phyloP scores from a whole-genome alignment of 306 rosid species.

The Quercus agrifolia region DNA sequence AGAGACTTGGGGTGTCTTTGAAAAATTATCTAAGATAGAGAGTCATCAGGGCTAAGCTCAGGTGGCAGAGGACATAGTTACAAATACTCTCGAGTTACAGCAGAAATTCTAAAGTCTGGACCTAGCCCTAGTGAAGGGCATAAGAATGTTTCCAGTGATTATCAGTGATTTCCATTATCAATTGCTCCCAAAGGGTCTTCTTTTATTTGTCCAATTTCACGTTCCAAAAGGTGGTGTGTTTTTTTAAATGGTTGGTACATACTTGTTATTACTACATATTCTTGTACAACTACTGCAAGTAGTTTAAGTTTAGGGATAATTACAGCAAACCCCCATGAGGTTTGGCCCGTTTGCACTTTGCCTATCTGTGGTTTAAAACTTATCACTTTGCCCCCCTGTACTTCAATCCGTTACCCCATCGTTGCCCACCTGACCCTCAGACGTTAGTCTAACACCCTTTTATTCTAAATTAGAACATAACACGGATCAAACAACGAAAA shows the following conservation, averaged over 20 bases:
- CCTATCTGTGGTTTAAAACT: too few relatives aligned
- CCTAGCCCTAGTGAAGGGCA: slow-evolving; percentile 50
- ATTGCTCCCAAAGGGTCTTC: too few relatives aligned
- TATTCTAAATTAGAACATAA: too few relatives aligned
- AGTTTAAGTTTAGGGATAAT: background rate
- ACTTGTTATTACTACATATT: background rate
- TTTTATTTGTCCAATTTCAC: background rate
- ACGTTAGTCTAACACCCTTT: too few relatives aligned
- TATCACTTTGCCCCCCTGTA: too few relatives aligned
- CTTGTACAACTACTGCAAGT: background rate
- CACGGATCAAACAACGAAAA: too few relatives aligned
- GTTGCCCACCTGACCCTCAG: too few relatives aligned
- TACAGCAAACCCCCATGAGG: too few relatives aligned
- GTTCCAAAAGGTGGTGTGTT: background rate
- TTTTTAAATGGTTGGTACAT: background rate
- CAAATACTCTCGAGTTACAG: background rate
- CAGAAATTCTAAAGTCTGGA: slow-evolving; percentile 19
- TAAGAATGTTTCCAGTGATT: background rate
- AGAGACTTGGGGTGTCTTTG: background rate
- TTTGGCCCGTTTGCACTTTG: too few relatives aligned
- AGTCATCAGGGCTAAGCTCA: slow-evolving; percentile 6
- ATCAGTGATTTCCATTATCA: background rate
- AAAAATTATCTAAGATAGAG: slow-evolving; percentile 11
- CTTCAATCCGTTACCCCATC: too few relatives aligned
- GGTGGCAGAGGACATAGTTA: slow-evolving; percentile 3